Evolutionary conservation across 2,329 filamentous ascomycete species (phyloP).

Genomic region (Nigrograna mackinnonii): DNA sequence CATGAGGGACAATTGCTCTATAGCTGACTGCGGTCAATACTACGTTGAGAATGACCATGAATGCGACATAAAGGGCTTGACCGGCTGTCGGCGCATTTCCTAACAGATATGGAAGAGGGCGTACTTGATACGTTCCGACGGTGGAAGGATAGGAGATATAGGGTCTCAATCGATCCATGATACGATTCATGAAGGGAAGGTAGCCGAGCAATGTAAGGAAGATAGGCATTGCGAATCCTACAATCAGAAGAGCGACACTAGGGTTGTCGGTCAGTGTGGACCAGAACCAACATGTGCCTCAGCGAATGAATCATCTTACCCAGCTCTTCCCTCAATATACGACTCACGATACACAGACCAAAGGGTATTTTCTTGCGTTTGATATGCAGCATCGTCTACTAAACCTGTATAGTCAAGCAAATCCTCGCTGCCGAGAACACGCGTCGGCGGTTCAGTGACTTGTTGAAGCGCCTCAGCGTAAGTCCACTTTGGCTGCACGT

Average conservation of each 20-base stretch:
- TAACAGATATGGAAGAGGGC: too few relatives aligned
- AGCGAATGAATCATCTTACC: too few relatives aligned
- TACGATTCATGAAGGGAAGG: slow-evolving; percentile 15
- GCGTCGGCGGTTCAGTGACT: slow-evolving; percentile 9
- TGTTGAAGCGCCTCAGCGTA: slow-evolving; percentile 19
- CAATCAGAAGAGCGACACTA: slow-evolving; percentile 14
- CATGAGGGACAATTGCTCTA: slow-evolving; percentile 5
- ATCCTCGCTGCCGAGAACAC: slow-evolving; percentile 9
- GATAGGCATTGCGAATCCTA: slow-evolving; percentile 13
- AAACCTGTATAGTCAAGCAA: slow-evolving; percentile 16
- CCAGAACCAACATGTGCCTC: too few relatives aligned
- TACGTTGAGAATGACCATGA: slow-evolving; percentile 15
- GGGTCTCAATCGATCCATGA: too few relatives aligned
- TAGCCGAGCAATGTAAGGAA: slow-evolving; percentile 17
- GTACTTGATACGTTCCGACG: too few relatives aligned
- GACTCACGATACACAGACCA: too few relatives aligned
- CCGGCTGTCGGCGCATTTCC: slow-evolving; percentile 15
- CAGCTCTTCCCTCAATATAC: too few relatives aligned
- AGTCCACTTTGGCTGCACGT: slow-evolving; percentile 17
- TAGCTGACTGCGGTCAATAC: slow-evolving; percentile 13
- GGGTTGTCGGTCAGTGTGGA: too few relatives aligned
- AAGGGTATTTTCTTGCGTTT: too few relatives aligned
- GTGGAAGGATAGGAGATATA: too few relatives aligned
- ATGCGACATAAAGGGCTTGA: slow-evolving; percentile 30
- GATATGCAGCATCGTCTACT: slow-evolving; percentile 10